Evolutionary conservation across 2,329 filamentous ascomycete species (phyloP).

Genomic region (Plectosphaerella plurivora): DNA sequence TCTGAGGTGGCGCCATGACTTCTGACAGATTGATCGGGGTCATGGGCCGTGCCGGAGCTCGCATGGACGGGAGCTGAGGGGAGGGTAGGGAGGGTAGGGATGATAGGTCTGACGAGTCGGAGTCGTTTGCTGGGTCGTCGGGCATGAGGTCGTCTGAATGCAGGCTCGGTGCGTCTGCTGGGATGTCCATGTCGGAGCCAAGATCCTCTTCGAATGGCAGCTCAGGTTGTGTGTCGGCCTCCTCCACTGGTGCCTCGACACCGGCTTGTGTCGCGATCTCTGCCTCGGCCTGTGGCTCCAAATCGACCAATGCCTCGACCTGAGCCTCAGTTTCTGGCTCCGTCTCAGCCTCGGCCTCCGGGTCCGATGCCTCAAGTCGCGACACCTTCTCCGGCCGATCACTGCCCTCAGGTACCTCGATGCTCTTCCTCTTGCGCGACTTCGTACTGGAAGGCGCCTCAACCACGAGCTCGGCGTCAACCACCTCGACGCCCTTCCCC

Average conservation of each 20-base stretch:
- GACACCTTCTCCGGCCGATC: slow-evolving; percentile 30
- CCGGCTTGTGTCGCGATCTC: not conserved
- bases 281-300: slow-evolving; percentile 14
- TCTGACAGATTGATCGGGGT: slow-evolving; percentile 44
- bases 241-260: not conserved
- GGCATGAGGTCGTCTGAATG: slow-evolving; percentile 4
- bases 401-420: slow-evolving; percentile 34
- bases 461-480: not conserved
- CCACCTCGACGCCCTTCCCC: too few relatives aligned
- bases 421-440: slow-evolving; percentile 54
- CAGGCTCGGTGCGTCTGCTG: not conserved
- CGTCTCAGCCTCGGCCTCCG: too few relatives aligned
- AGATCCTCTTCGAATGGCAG: slow-evolving; percentile 11
- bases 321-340: slow-evolving; percentile 1
- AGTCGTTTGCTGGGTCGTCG: slow-evolving; percentile 4
- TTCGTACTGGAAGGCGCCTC: slow-evolving; percentile 24
- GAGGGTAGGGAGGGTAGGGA: slow-evolving; percentile 26
- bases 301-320: not conserved
- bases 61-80: slow-evolving; percentile 20
- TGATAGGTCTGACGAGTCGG: slow-evolving; percentile 34
- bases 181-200: slow-evolving; percentile 4
- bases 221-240: not conserved
- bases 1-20: slow-evolving; percentile 50
- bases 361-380: slow-evolving; percentile 16
- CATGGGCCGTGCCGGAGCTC: slow-evolving; percentile 22